These are phyloP conservation scores for Apiotrichum montevideense DNA, from an alignment of 1,284 basidiomycete species.

Conservation along the genomic window DNA sequence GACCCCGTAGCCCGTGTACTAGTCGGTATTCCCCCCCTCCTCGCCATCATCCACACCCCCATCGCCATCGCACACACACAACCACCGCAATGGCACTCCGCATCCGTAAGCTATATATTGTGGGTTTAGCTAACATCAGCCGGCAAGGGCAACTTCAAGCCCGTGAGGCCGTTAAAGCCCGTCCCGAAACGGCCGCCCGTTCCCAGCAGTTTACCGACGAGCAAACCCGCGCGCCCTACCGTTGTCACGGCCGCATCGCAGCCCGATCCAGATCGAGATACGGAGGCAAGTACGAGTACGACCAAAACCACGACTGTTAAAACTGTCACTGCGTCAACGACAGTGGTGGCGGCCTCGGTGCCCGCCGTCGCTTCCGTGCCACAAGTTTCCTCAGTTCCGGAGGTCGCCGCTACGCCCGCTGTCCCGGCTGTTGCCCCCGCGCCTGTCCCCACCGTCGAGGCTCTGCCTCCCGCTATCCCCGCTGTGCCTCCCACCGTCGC, in stretches of 20 bases:
- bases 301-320: background rate
- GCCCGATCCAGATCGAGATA: background rate
- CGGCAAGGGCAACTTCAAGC: conserved; percentile 32
- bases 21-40: background rate
- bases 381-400: no score
- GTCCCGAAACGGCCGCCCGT: background rate
- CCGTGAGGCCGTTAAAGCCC: conserved; percentile 17
- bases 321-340: no score
- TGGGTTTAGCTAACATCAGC: conserved; percentile 8
- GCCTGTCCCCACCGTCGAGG: background rate
- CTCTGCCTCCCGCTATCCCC: background rate
- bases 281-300: background rate
- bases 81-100: conserved; percentile 18
- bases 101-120: conserved; percentile 10
- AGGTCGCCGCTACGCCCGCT: no score
- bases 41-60: background rate
- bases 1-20: no score
- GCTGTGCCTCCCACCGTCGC: background rate
- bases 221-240: background rate
- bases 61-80: background rate
- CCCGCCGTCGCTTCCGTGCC: no score
- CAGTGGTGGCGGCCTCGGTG: no score
- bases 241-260: background rate
- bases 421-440: background rate
- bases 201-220: background rate